Evolutionary conservation across 768 basidiomycete genomes (phyloP).

Genomic region (Coprinellus micaceus): DNA sequence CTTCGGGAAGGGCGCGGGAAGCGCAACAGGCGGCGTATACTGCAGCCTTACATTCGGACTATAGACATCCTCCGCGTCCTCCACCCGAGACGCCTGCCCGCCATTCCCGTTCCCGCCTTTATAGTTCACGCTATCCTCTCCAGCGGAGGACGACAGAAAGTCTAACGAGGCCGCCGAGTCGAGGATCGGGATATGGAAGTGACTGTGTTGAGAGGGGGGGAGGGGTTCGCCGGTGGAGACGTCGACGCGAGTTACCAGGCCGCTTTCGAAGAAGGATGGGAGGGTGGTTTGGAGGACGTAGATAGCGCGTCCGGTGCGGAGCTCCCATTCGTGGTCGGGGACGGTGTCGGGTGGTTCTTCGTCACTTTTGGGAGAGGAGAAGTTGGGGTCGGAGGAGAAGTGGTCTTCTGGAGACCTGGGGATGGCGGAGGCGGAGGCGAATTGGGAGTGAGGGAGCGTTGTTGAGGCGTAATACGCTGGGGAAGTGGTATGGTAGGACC

Average conservation of each 20-base stretch:
- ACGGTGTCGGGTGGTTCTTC: slow-evolving; percentile 21
- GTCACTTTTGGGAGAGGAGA: neutral
- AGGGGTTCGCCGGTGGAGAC: slow-evolving; percentile 37
- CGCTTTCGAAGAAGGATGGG: slow-evolving; percentile 66
- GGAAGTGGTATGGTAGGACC: too few species aligned
- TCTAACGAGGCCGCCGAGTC: slow-evolving; percentile 3
- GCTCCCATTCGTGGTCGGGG: slow-evolving; percentile 74
- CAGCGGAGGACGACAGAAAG: slow-evolving; percentile 16
- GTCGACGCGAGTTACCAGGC: slow-evolving; percentile 58
- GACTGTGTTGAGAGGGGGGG: slow-evolving; percentile 2
- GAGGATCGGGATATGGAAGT: slow-evolving; percentile 8
- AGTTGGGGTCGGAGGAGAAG: too few species aligned
- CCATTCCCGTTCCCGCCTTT: neutral
- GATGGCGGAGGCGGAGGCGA: too few species aligned
- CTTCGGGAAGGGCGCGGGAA: slow-evolving; percentile 68
- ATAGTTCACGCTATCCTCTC: neutral
- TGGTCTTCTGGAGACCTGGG: too few species aligned
- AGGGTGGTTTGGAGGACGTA: slow-evolving; percentile 66
- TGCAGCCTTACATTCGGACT: slow-evolving; percentile 57
- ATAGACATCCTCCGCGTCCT: slow-evolving; percentile 51
- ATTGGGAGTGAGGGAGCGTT: too few species aligned
- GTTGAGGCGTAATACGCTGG: too few species aligned
- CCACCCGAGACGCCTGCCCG: slow-evolving; percentile 18
- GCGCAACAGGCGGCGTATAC: slow-evolving; percentile 64
- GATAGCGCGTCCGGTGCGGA: slow-evolving; percentile 73